phyloP scores from a whole-genome alignment of 2,329 filamentous ascomycete species.

The Harringtonia aguacate region DNA sequence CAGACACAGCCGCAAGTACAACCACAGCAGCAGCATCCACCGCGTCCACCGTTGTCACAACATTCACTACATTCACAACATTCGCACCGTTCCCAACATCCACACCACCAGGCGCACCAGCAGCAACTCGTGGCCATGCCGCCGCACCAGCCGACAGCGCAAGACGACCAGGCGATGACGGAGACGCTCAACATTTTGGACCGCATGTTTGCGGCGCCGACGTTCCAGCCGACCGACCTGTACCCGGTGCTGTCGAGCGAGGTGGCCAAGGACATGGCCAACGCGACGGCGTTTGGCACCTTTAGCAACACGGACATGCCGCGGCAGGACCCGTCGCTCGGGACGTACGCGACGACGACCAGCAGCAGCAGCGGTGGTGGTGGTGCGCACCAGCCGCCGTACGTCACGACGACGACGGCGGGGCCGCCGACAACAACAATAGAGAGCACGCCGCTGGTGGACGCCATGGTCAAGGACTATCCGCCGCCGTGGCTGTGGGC shows the following conservation, averaged over 20 bases:
- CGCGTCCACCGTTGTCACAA: too few relatives aligned
- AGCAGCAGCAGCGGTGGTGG: constrained; percentile 1
- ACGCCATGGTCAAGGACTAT: constrained; percentile 35
- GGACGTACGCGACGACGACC: constrained; percentile 4
- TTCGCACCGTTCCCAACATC: neutral
- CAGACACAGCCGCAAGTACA: constrained; percentile 1
- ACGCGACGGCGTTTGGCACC: constrained; percentile 2
- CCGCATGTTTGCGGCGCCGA: constrained; percentile 25
- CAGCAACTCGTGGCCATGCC: neutral
- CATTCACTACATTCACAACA: neutral
- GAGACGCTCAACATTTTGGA: constrained; percentile 21
- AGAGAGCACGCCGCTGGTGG: constrained; percentile 12
- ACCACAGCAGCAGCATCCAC: constrained; percentile 1
- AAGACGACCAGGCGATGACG: neutral
- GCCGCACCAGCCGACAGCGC: neutral
- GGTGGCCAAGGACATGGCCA: constrained; percentile 6
- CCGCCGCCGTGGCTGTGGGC: constrained; percentile 47
- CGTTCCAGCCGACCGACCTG: constrained; percentile 24
- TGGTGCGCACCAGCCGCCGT: too few relatives aligned
- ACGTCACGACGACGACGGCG: too few relatives aligned
- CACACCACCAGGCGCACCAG: constrained; percentile 2
- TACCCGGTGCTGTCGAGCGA: constrained; percentile 16
- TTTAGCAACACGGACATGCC: constrained; percentile 10
- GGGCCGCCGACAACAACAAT: too few relatives aligned
- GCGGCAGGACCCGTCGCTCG: constrained; percentile 11